Percentiles rank a stretch among this genome's conserved stretches.
Evolutionary conservation across 495 filamentous ascomycete genomes (phyloP).

Genomic region (Paragyromitra xinjiangensis): DNA sequence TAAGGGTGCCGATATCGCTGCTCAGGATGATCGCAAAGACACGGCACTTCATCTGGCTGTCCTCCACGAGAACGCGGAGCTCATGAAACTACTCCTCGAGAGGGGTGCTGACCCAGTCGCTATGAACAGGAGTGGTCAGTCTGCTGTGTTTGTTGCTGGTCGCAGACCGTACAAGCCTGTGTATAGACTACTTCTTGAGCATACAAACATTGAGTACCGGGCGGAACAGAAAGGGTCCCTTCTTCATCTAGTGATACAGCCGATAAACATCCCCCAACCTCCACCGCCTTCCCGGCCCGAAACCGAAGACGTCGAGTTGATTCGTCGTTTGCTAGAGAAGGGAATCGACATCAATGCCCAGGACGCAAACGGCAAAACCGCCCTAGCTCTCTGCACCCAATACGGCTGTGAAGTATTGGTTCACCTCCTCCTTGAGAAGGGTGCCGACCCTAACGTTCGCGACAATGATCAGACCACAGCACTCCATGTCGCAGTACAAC

Average conservation of each 20-base stretch:
- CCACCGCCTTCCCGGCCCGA: conserved; percentile 36
- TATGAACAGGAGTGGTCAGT: conserved; percentile 22
- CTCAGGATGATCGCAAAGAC: conserved; percentile 30
- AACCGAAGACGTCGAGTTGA: conserved; percentile 30
- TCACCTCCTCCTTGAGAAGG: conserved; percentile 24
- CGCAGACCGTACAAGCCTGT: conserved; percentile 39
- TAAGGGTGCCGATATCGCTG: conserved; percentile 48
- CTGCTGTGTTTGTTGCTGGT: conserved; percentile 17
- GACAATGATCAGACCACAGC: conserved; percentile 25
- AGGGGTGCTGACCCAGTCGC: conserved; percentile 38
- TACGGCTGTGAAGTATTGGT: conserved; percentile 41
- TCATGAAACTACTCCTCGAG: conserved; percentile 39
- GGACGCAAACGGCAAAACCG: conserved; percentile 36
- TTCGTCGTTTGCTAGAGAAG: conserved; percentile 28
- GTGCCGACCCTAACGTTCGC: conserved; percentile 38
- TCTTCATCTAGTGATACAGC: conserved; percentile 43
- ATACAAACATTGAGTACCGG: conserved; percentile 33
- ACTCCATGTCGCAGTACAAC: conserved; percentile 42
- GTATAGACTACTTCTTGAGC: conserved; percentile 37
- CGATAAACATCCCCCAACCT: conserved; percentile 38
- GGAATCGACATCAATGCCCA: conserved; percentile 44
- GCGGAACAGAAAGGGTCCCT: conserved; percentile 36
- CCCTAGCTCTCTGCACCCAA: conserved; percentile 37
- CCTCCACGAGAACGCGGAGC: conserved; percentile 31
- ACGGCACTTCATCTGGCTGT: conserved; percentile 54